These are phyloP conservation scores for Sistotremastrum suecicum DNA, from an alignment of 768 basidiomycete species.

Conservation along the genomic window DNA sequence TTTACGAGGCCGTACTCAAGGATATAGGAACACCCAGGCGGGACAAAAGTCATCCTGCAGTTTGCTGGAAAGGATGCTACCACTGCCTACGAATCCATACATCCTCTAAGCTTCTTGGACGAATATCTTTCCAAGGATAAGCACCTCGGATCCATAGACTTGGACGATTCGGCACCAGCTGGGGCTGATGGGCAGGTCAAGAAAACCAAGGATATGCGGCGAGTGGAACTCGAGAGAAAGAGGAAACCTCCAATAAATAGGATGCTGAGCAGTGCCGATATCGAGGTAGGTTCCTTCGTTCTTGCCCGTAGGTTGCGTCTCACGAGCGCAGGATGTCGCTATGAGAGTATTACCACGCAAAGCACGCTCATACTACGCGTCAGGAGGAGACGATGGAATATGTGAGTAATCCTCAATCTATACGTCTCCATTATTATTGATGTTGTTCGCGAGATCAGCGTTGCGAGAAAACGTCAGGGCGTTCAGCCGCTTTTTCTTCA, in stretches of 20 bases:
- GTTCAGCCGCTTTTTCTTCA: slow-evolving; percentile 28
- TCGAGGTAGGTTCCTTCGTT: slow-evolving; percentile 16
- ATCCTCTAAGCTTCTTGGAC: slow-evolving; percentile 27
- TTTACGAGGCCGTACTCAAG: too few relatives aligned
- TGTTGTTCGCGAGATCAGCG: too few relatives aligned
- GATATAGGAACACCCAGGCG: slow-evolving; percentile 19
- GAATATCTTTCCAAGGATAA: slow-evolving; percentile 19
- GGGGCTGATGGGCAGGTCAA: slow-evolving; percentile 4
- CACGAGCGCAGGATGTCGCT: slow-evolving; percentile 17
- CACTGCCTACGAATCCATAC: slow-evolving; percentile 19
- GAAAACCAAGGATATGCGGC: slow-evolving; percentile 16
- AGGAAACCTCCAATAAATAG: slow-evolving; percentile 18
- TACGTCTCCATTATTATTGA: slow-evolving; percentile 2
- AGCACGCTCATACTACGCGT: slow-evolving; percentile 28
- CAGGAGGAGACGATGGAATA: slow-evolving; percentile 29
- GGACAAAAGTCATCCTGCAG: slow-evolving; percentile 36
- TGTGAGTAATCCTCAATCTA: slow-evolving; percentile 8
- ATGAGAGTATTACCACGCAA: slow-evolving; percentile 20
- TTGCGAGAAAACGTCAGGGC: slow-evolving; percentile 15
- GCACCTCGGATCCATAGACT: slow-evolving; percentile 21
- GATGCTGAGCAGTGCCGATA: slow-evolving; percentile 26
- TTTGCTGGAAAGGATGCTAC: slow-evolving; percentile 42
- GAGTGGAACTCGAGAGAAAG: slow-evolving; percentile 9
- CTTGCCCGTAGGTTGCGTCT: background rate
- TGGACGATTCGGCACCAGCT: slow-evolving; percentile 5